These are phyloP conservation scores for Aspergillus thermomutatus DNA, from an alignment of 2,329 filamentous ascomycete species.

Conservation along the genomic window DNA sequence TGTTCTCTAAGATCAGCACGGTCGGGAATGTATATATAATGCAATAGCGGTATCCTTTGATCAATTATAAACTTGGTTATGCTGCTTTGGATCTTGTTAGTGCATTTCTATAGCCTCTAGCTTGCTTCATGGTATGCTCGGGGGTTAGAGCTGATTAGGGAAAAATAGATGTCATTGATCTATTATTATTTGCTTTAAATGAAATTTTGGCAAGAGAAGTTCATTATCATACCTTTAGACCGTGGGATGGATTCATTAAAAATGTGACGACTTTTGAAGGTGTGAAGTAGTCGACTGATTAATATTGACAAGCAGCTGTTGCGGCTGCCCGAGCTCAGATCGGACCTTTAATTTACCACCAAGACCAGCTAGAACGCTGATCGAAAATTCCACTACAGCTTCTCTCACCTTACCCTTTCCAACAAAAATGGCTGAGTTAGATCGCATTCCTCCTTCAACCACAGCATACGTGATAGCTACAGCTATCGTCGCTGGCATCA, in stretches of 20 bases:
- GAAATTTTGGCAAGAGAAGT: background rate
- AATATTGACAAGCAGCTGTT: background rate
- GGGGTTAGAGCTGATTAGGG: background rate
- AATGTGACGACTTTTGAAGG: too few relatives aligned
- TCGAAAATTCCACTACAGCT: background rate
- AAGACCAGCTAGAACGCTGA: background rate
- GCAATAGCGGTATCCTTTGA: conserved; percentile 16
- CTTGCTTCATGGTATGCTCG: background rate
- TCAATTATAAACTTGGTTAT: conserved; percentile 13
- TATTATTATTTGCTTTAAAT: background rate
- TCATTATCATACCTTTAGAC: background rate
- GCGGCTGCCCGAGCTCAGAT: background rate
- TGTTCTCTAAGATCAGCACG: conserved; percentile 11
- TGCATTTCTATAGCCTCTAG: background rate
- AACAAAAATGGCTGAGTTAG: conserved; percentile 32
- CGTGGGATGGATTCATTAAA: too few relatives aligned
- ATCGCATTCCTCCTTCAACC: conserved; percentile 50
- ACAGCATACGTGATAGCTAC: conserved; percentile 67
- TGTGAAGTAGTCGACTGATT: background rate
- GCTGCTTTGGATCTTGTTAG: conserved; percentile 4
- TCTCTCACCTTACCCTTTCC: background rate
- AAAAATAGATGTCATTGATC: background rate
- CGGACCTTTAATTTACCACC: background rate
- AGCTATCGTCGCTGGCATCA: conserved; percentile 68
- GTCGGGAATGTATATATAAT: conserved; percentile 36